Conservation (phyloP, 176 grass and related monocot species). For the Areca catechu region DNA sequence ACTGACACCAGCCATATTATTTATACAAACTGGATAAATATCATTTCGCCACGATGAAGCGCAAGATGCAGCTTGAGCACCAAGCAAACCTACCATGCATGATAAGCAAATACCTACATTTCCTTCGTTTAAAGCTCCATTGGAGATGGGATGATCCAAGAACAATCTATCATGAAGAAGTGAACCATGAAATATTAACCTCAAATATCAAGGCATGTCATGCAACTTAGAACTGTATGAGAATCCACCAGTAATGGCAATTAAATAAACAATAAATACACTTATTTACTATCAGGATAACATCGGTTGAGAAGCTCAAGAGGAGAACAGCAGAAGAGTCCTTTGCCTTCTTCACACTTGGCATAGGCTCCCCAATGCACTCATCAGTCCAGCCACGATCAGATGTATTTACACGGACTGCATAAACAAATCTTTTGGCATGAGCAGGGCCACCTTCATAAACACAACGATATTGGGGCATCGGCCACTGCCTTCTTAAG, state of each 20-base stretch:
- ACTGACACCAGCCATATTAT: no score
- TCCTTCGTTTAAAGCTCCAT: no score
- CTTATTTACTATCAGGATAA: constrained; percentile 37
- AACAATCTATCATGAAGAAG: no score
- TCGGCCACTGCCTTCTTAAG: constrained; percentile 92
- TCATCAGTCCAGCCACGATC: constrained; percentile 85
- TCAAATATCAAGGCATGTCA: constrained; percentile 12
- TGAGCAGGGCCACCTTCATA: constrained; percentile 88
- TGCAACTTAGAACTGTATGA: no score
- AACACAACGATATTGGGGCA: constrained; percentile 89
- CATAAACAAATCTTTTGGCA: constrained; percentile 86
- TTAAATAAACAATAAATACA: neutral
- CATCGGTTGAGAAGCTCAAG: constrained; percentile 63
- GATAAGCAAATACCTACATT: no score
- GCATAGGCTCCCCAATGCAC: constrained; percentile 92
- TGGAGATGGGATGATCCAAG: no score
- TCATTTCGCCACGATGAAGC: no score
- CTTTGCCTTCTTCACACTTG: constrained; percentile 91
- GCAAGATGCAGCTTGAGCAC: no score
- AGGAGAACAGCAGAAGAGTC: constrained; percentile 89
- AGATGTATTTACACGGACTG: constrained; percentile 75
- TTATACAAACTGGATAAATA: no score
- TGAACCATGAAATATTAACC: no score
- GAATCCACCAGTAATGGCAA: neutral
- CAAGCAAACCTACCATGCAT: no score